phyloP scores from a whole-genome alignment of 2,329 filamentous ascomycete species.

The Dactylellina parvicollis region DNA sequence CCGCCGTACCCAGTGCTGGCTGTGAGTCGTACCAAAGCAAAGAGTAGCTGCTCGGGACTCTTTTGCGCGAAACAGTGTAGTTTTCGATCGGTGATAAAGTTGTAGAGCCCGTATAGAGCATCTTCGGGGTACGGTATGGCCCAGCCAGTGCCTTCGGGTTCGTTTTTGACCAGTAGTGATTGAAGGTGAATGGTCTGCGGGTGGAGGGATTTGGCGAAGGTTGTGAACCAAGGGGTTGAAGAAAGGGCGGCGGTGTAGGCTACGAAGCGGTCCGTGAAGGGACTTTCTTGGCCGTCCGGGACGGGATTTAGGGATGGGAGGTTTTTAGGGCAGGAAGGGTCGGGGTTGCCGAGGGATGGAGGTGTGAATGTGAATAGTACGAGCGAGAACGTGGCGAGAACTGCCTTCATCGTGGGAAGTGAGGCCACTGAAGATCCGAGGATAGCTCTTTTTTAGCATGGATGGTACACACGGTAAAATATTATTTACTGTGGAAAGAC shows the following conservation, averaged over 20 bases:
- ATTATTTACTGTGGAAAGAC: neutral
- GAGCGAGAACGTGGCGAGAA: neutral
- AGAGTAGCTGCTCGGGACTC: slow-evolving; percentile 1
- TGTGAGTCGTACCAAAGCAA: neutral
- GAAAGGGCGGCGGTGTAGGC: slow-evolving; percentile 10
- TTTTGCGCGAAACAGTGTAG: slow-evolving; percentile 19
- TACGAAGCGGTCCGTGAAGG: slow-evolving; percentile 1
- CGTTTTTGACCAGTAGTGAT: neutral
- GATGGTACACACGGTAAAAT: neutral
- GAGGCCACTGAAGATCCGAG: too few relatives aligned
- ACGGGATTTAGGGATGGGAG: neutral
- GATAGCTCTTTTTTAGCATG: neutral
- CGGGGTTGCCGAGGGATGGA: neutral
- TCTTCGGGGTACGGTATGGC: slow-evolving; percentile 20
- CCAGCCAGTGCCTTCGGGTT: neutral
- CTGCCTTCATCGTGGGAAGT: too few relatives aligned
- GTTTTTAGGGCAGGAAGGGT: slow-evolving; percentile 3
- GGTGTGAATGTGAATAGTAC: too few relatives aligned
- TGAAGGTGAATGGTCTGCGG: neutral
- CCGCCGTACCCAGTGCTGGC: slow-evolving; percentile 11
- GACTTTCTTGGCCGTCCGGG: neutral
- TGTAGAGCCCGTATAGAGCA: slow-evolving; percentile 3
- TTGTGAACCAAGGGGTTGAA: slow-evolving; percentile 7
- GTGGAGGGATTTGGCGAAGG: slow-evolving; percentile 1
- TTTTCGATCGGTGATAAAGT: slow-evolving; percentile 24